Conservation (phyloP, 306 rosid species). For the Ormosia semicastrata region DNA sequence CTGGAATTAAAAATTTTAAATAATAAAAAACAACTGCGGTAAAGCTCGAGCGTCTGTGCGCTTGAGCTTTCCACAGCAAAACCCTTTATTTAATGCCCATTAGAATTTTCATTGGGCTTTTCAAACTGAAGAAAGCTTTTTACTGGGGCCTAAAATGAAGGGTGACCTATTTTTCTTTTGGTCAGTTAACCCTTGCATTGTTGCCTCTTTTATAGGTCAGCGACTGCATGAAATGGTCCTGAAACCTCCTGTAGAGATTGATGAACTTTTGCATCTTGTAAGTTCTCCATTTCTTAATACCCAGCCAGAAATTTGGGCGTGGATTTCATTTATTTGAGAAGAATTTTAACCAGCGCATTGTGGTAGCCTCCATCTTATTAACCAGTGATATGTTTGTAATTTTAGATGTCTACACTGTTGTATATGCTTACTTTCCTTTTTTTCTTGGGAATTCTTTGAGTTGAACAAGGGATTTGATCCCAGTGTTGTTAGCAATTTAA, state of each 20-base stretch:
- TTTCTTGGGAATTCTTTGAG: background rate
- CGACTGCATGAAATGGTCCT: slow-evolving; percentile 81
- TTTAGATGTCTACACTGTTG: background rate
- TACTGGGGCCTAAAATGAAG: background rate
- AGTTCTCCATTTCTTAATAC: slow-evolving; percentile 37
- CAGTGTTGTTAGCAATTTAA: slow-evolving; percentile 5
- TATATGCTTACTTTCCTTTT: background rate
- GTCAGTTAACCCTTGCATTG: background rate
- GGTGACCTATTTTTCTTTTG: background rate
- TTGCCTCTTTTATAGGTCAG: slow-evolving; percentile 57
- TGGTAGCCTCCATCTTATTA: slow-evolving; percentile 16
- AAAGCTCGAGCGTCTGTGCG: too few relatives aligned
- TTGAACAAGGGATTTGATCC: slow-evolving; percentile 4
- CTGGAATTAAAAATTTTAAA: too few relatives aligned
- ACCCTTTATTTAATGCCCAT: background rate
- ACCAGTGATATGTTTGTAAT: slow-evolving; percentile 11
- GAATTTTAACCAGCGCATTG: background rate
- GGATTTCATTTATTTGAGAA: slow-evolving; percentile 1
- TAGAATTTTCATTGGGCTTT: slow-evolving; percentile 12
- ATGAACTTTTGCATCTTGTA: slow-evolving; percentile 60
- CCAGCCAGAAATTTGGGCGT: background rate
- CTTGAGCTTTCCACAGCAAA: too few relatives aligned
- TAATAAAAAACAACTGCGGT: too few relatives aligned
- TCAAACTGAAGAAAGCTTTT: background rate
- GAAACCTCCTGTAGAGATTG: slow-evolving; percentile 58